Evolutionary conservation across 331 rosid species (phyloP), one percentile per base, ranked within the genome.

Genomic region (Quercus phellos): DNA sequence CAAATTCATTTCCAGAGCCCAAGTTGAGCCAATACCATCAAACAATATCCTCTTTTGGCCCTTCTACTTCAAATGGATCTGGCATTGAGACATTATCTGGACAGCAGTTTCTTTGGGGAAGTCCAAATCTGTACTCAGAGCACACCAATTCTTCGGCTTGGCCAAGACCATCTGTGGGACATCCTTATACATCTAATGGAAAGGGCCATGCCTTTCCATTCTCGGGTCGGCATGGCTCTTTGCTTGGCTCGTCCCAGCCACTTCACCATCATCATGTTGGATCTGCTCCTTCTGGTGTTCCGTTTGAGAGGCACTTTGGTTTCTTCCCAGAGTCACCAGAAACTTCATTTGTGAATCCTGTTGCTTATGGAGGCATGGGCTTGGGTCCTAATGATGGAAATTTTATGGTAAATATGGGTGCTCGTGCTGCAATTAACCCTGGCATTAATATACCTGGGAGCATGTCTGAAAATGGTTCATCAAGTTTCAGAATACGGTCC

Each of bases 31-130:
- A 84, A 64, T 90, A 81, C 78, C 83, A 78, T 19, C 92, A 88
- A 77, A 43, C 85, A 18, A 72, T 87, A 73, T 76, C 93, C 70
- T 74, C 96, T 6, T 83, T 88, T 79, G 87, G 79, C 12, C 83
- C 86, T 78, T 90, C 97, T 82, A 82, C 89, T 42, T 87, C 97
- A 24, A 90, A 80, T 82, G 91, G 92, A 73, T 87, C 96, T 68
- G 81, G 81, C 1, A 77, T 90, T 70, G 97, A 92, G 74, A 92
- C 97, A 46, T 87, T 92, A 84, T 87, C 97, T 27, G 97, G 93
- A 67, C 93, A 95, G 51, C 96, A 92, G 80, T 92, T 90, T 80
- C 90, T 92, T 14, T 92, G 97, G 97, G 97, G 97, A 83, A 92
- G 88, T 79, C 89, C 92, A 51, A 87, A 68, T 77, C 79, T 70